phyloP scores from a whole-genome alignment of 2,329 filamentous ascomycete genomes.

The Exophiala spinifera region DNA sequence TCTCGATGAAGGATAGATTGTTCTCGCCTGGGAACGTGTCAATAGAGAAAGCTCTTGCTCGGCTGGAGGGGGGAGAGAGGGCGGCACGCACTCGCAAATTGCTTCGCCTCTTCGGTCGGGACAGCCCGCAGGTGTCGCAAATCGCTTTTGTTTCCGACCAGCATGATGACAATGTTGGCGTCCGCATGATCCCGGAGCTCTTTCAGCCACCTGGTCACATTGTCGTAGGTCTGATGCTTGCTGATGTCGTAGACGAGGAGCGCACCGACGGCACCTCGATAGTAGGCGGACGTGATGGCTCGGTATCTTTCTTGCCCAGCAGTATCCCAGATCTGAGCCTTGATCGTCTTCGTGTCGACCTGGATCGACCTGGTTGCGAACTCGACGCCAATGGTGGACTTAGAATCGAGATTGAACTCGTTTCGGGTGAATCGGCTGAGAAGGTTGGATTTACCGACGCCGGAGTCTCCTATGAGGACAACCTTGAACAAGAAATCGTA shows the following conservation, averaged over 20 bases:
- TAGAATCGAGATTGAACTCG: slow-evolving; percentile 99
- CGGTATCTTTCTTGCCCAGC: slow-evolving; percentile 98
- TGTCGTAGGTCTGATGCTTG: slow-evolving; percentile 99
- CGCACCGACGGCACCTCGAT: slow-evolving; percentile 93
- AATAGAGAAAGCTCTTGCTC: slow-evolving; percentile 22
- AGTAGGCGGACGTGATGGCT: slow-evolving; percentile 98
- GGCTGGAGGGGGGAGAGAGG: background rate
- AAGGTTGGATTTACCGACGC: slow-evolving; percentile 99
- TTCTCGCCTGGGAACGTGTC: slow-evolving; percentile 69
- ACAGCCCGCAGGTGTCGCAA: slow-evolving; percentile 96
- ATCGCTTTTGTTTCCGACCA: slow-evolving; percentile 99
- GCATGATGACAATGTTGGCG: slow-evolving; percentile 99
- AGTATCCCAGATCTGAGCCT: slow-evolving; percentile 99
- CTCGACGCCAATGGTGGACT: slow-evolving; percentile 99
- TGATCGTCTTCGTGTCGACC: slow-evolving; percentile 99
- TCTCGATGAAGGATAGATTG: slow-evolving; percentile 98
- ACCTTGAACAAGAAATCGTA: slow-evolving; percentile 99
- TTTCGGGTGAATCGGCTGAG: slow-evolving; percentile 99
- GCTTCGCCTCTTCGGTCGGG: slow-evolving; percentile 94
- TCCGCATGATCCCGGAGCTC: slow-evolving; percentile 97
- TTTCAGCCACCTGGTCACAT: slow-evolving; percentile 98
- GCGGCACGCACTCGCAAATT: slow-evolving; percentile 79
- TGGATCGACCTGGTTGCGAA: slow-evolving; percentile 98
- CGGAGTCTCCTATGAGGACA: slow-evolving; percentile 98
- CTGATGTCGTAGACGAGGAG: slow-evolving; percentile 99